These are phyloP conservation scores for Aspergillus pseudonomiae DNA, from an alignment of 2,329 filamentous ascomycete genomes.

Conservation along the genomic window DNA sequence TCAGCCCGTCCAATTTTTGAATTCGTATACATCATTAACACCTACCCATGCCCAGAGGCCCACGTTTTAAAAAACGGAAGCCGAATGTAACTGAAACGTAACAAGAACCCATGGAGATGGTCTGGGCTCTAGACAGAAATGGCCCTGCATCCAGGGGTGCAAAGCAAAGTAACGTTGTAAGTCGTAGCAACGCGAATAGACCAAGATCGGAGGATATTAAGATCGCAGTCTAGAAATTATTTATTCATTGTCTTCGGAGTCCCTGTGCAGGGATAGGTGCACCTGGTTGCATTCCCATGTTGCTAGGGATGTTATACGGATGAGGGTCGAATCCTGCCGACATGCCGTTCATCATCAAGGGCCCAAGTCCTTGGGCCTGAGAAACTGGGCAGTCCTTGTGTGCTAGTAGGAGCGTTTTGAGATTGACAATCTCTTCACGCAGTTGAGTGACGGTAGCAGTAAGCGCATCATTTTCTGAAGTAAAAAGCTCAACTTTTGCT, in stretches of 20 bases:
- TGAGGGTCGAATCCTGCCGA: slow-evolving; percentile 44
- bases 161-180: slow-evolving; percentile 9
- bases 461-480: slow-evolving; percentile 85
- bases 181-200: slow-evolving; percentile 3
- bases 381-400: slow-evolving; percentile 97
- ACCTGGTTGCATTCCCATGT: slow-evolving; percentile 47
- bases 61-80: slow-evolving; percentile 25
- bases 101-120: background rate
- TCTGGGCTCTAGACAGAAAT: slow-evolving; percentile 17
- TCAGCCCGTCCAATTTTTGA: slow-evolving; percentile 39
- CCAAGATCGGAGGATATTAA: slow-evolving; percentile 14
- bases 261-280: slow-evolving; percentile 39
- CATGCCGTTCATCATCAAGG: slow-evolving; percentile 46
- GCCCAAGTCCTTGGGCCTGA: slow-evolving; percentile 73
- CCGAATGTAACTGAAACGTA: slow-evolving; percentile 23
- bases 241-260: slow-evolving; percentile 36
- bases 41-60: slow-evolving; percentile 40
- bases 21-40: slow-evolving; percentile 45
- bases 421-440: slow-evolving; percentile 88
- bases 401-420: slow-evolving; percentile 88
- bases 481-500: slow-evolving; percentile 90
- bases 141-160: slow-evolving; percentile 6
- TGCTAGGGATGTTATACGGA: slow-evolving; percentile 45
- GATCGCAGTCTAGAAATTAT: slow-evolving; percentile 8
- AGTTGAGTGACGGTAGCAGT: slow-evolving; percentile 81